Conservation (phyloP, 257 asterid genomes). For the Craterostigma plantagineum region DNA sequence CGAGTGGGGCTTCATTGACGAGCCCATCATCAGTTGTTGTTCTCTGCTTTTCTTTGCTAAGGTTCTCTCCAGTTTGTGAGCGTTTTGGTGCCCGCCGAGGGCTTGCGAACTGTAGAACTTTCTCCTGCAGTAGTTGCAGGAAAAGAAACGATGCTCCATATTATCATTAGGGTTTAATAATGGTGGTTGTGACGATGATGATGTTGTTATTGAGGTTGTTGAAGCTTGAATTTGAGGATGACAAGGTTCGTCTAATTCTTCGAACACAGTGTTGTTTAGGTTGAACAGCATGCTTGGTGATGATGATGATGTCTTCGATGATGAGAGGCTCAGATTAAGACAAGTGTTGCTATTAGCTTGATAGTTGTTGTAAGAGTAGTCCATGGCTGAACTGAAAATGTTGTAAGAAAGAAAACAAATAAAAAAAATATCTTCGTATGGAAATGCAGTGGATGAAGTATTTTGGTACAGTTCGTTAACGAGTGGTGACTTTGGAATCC, state of each 20-base stretch:
- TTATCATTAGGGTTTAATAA: constrained; percentile 19
- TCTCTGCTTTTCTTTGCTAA: constrained; percentile 68
- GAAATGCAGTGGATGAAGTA: too few relatives aligned
- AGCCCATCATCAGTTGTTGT: constrained; percentile 3
- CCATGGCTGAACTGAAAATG: too few relatives aligned
- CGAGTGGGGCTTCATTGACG: constrained; percentile 22
- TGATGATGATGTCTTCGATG: constrained; percentile 18
- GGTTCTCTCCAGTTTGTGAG: constrained; percentile 76
- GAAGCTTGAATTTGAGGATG: neutral
- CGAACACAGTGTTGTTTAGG: too few relatives aligned
- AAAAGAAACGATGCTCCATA: constrained; percentile 37
- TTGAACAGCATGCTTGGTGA: too few relatives aligned
- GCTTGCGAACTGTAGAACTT: constrained; percentile 83
- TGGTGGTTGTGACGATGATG: constrained; percentile 19
- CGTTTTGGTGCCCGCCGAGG: constrained; percentile 88
- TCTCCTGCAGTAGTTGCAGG: constrained; percentile 66
- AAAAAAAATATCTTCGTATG: too few relatives aligned
- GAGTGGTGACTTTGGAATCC: too few relatives aligned
- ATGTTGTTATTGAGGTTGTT: constrained; percentile 19
- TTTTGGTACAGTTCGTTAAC: too few relatives aligned
- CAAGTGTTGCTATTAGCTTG: constrained; percentile 10
- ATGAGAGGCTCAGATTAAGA: constrained; percentile 26
- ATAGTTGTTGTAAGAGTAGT: too few relatives aligned
- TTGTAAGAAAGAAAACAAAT: too few relatives aligned
- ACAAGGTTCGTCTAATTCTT: too few relatives aligned